These are phyloP conservation scores for Chamaecyparis obtusa DNA, from an alignment of 75 land plant species.

Conservation along the genomic window DNA sequence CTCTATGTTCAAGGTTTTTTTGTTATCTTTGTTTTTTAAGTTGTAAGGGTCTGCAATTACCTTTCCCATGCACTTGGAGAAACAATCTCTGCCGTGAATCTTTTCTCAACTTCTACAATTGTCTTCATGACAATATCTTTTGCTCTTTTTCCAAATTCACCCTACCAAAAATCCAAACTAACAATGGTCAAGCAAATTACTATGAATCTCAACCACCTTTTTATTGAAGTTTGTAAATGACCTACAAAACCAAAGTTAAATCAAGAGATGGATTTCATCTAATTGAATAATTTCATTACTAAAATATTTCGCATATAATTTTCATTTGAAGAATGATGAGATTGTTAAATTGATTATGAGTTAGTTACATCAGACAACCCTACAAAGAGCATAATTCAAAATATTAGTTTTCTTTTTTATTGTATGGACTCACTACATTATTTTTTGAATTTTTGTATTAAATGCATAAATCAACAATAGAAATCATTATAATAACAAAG, in stretches of 20 bases:
- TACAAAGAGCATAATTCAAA: neutral
- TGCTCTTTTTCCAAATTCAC: slow-evolving; percentile 73
- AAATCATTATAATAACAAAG: neutral
- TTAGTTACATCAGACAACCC: neutral
- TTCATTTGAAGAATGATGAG: neutral
- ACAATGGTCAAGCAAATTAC: neutral
- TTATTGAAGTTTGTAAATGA: neutral
- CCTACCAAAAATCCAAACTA: neutral
- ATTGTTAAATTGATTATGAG: neutral
- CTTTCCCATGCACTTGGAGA: slow-evolving; percentile 94
- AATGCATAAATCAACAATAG: neutral
- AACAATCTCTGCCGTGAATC: slow-evolving; percentile 78
- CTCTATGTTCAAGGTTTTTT: neutral
- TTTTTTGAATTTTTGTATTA: neutral
- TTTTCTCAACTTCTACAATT: slow-evolving; percentile 61
- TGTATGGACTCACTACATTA: too few species aligned
- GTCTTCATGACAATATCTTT: slow-evolving; percentile 70
- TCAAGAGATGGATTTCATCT: neutral
- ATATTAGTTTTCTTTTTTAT: neutral
- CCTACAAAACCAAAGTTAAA: neutral
- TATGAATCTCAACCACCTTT: neutral
- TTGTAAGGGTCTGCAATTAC: slow-evolving; percentile 49
- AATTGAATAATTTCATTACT: neutral
- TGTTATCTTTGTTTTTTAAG: neutral
- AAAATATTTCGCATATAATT: neutral